Conservation (phyloP, 2,329 filamentous ascomycete species). For the Cladosporium sp. region DNA sequence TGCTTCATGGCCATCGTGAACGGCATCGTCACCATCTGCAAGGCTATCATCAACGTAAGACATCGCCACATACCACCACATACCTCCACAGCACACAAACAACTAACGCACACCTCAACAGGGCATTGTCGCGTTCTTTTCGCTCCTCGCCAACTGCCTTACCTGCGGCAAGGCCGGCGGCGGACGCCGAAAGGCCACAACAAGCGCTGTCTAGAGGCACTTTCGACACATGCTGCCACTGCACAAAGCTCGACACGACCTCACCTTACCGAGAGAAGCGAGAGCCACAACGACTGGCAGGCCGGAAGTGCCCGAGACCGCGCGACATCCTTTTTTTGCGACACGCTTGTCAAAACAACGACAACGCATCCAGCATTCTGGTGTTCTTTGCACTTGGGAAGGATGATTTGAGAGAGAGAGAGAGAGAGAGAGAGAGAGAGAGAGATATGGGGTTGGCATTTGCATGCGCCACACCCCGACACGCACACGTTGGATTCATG, state of each 20-base stretch:
- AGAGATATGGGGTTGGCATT: background rate
- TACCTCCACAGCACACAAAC: background rate
- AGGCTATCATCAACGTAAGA: constrained; percentile 46
- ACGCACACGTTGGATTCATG: constrained; percentile 19
- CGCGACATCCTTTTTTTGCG: background rate
- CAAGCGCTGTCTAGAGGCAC: constrained; percentile 37
- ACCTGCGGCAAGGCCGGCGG: constrained; percentile 49
- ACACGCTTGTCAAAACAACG: background rate
- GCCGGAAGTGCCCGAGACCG: background rate
- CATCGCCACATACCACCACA: background rate
- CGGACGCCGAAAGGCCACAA: constrained; percentile 37
- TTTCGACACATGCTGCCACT: constrained; percentile 1
- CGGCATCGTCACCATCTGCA: constrained; percentile 47
- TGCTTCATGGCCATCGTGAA: constrained; percentile 50
- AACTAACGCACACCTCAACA: constrained; percentile 31
- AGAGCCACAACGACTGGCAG: background rate
- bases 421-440: too few species aligned
- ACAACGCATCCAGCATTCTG: background rate
- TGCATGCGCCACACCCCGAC: background rate
- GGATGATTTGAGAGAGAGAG: background rate
- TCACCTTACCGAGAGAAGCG: background rate
- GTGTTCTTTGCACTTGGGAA: background rate
- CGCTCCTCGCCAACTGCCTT: constrained; percentile 51
- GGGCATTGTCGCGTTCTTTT: constrained; percentile 52
- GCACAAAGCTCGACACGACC: background rate